A percentile compares a stretch with the other conserved stretches of the same genome.
These are phyloP conservation scores for Candida sonorensis DNA, from an alignment of 805 yeast genomes.

Conservation along the genomic window DNA sequence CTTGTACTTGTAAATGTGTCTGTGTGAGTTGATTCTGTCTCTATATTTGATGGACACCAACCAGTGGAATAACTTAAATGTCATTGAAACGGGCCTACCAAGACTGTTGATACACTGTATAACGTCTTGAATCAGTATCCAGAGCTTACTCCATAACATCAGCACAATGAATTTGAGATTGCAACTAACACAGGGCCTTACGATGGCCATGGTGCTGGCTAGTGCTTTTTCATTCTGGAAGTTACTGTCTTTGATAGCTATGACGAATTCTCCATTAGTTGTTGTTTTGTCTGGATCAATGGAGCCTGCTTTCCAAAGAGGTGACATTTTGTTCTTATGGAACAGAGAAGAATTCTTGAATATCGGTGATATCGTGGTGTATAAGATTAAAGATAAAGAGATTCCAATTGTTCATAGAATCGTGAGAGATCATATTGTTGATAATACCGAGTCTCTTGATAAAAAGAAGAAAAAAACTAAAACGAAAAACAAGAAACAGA, in stretches of 20 bases:
- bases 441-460: constrained; percentile 15
- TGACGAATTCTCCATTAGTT: constrained; percentile 89
- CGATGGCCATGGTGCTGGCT: constrained; percentile 71
- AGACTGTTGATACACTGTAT: neutral
- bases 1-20: no score
- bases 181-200: constrained; percentile 41
- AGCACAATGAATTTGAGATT: constrained; percentile 24
- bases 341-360: constrained; percentile 60
- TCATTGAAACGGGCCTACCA: no score
- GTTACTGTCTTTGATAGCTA: constrained; percentile 63
- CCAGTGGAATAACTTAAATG: no score
- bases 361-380: constrained; percentile 93
- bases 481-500: constrained; percentile 6
- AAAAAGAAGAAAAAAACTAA: constrained; percentile 10
- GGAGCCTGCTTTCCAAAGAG: constrained; percentile 99
- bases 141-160: no score
- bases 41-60: no score
- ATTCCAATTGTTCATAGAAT: constrained; percentile 98
- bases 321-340: constrained; percentile 89
- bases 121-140: no score
- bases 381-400: constrained; percentile 67
- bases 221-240: constrained; percentile 94
- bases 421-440: constrained; percentile 66
- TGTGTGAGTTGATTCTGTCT: no score
- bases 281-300: constrained; percentile 97